These are phyloP conservation scores for Tolypocladium inflatum DNA, from an alignment of 2,329 filamentous ascomycete species.

Conservation along the genomic window DNA sequence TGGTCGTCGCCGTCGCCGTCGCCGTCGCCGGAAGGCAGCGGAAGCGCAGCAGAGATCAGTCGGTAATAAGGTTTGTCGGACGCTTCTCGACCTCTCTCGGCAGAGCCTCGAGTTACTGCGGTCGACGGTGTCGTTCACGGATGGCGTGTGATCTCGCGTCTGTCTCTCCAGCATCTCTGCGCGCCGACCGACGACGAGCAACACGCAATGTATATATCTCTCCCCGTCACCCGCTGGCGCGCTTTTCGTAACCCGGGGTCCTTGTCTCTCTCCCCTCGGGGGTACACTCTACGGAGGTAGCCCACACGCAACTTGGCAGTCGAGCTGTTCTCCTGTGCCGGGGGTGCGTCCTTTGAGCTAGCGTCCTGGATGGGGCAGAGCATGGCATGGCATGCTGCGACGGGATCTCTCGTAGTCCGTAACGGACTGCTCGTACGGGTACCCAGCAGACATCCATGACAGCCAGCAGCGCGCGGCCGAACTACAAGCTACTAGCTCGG, in stretches of 20 bases:
- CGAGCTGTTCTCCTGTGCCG: not conserved
- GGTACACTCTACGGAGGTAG: not conserved
- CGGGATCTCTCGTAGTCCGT: not conserved
- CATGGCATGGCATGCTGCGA: not conserved
- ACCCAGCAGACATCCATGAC: not conserved
- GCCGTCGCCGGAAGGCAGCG: not conserved
- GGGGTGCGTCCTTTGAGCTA: constrained; percentile 1
- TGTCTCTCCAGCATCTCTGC: not conserved
- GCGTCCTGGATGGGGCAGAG: not conserved
- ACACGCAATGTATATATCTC: constrained; percentile 9
- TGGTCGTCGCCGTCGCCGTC: not conserved
- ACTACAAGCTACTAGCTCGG: constrained; percentile 20
- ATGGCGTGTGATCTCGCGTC: not conserved
- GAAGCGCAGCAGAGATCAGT: not conserved
- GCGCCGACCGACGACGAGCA: constrained; percentile 1
- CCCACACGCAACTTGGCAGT: not conserved
- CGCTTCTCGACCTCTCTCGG: not conserved
- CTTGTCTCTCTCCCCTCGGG: not conserved
- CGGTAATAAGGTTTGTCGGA: not conserved
- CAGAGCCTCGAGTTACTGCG: not conserved
- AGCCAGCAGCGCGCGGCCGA: not conserved
- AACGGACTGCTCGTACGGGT: not conserved
- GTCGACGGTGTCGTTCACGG: not conserved
- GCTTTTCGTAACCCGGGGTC: not conserved
- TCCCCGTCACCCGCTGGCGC: constrained; percentile 3